Base-by-base conservation (phyloP, 495 filamentous ascomycete species). In the Podospora didyma region DNA sequence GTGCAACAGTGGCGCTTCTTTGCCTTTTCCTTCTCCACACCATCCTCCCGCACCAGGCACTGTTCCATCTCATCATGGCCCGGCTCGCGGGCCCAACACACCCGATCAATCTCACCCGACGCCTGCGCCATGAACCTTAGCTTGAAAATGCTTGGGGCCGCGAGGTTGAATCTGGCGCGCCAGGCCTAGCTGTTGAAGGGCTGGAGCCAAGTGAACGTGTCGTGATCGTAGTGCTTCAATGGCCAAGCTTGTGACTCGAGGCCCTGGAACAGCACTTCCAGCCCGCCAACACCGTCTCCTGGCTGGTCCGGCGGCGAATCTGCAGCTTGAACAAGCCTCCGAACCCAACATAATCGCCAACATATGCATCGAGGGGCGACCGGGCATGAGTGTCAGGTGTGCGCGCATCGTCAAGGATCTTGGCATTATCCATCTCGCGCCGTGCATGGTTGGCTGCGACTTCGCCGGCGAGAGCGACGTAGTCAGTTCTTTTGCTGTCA, bases 191-290 rank as follows among this genome's bases (percentile, higher is more conserved):
- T 24, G 45, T 55, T 48, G 42, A 48, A 49, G 11, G 45, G n/a
- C 31, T 34, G 53, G 17, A 47, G 24, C 53, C 53, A 56, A 7
- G 20, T 48, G 23, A 56, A 56, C 4, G 42, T 49, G 45, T 56
- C 45, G 20, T 37, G 28, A 12, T 49, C 31, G 31, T 48, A 39
- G 16, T 56, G 53, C 22, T 24, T 35, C 10, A 56, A 45, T n/a
- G 26, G 20, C 21, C 46, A 56, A n/a, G 19, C 17, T 17, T 56
- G 53, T 11, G 53, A 56, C 26, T 56, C 45, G 14, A 46, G 14
- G 12, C 53, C 53, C n/a, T 56, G 44, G 26, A 56, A 56, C 1
- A 46, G 46, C 23, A 56, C 44, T 35, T 56, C 53, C 44, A 56
- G 20, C 14, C 16, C 48, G 7, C 17, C 48, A 9, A 9, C 26